Base-by-base conservation (phyloP, 257 asterid species). In the Solanum chiquidenum region DNA sequence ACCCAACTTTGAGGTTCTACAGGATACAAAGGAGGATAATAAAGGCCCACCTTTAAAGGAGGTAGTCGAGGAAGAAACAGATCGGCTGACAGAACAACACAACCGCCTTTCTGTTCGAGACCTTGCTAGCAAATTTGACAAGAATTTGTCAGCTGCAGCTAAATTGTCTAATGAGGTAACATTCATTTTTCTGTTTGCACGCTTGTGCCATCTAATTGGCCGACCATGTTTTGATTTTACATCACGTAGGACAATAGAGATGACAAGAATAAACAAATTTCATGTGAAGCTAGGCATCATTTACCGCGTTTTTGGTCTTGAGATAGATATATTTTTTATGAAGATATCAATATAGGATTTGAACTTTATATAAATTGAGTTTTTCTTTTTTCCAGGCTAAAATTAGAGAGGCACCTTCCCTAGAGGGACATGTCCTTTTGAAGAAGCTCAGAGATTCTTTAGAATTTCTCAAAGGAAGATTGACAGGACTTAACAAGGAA, bases 401-500 rank as follows among this genome's bases (percentile, higher is more conserved):
- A 88, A 94, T 97, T 64, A 94, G 96, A 89, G 98, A 97, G 92
- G 98, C 93, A 86, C 94, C 98, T 49, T 95, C 98, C 20, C 90
- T 97, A 68, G 99, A 97, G 89, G 99, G 99, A 79, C 98, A 95
- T 42, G 98, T 97, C 88, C 98, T 95, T 92, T 90, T 97, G 90
- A 97, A 97, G 94, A 97, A 97, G 95, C 99, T 97, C 44, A 94
- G 99, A 90, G 99, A 97, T 91, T 98, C 98, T 49, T 80, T 97
- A 90, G 99, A 97, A 92, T 94, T 86, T 89, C 84, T 97, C 92
- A 93, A 91, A 94, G 99, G 99, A 89, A 90, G 94, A 89, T 90
- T 95, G 91, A 93, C 95, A 3, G 98, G 99, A 76, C 93, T 82
- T 82, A 94, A 95, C 92, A 97, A 95, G 89, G 96, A 95, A 66